phyloP scores from a whole-genome alignment of 768 basidiomycete genomes.

The Mycena capillaripes region DNA sequence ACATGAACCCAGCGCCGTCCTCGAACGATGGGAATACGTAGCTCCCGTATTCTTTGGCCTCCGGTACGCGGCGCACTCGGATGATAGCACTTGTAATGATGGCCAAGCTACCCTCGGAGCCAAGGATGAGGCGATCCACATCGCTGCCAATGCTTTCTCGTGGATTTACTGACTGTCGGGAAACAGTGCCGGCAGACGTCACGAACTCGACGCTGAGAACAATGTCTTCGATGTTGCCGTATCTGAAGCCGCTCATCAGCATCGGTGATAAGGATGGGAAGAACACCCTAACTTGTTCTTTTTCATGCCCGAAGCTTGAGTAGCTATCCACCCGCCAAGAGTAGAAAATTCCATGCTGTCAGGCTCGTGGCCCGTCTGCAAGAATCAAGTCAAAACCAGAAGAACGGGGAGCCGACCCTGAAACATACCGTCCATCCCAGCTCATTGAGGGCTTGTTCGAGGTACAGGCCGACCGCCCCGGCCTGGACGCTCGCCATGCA shows the following conservation, averaged over 20 bases:
- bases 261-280: too few species aligned
- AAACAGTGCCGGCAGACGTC: background rate
- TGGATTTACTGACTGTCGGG: background rate
- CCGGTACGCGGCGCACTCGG: background rate
- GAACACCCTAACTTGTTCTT: background rate
- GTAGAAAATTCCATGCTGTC: background rate
- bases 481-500: background rate
- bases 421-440: background rate
- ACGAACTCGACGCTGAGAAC: constrained; percentile 8
- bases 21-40: background rate
- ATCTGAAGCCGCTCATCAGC: background rate
- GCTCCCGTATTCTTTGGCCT: constrained; percentile 5
- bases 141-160: constrained; percentile 4
- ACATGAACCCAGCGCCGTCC: background rate
- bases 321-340: background rate
- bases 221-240: background rate
- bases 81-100: background rate
- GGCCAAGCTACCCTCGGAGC: background rate
- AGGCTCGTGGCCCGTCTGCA: background rate
- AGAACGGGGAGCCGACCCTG: background rate
- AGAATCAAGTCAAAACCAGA: background rate
- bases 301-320: constrained; percentile 2
- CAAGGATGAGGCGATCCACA: background rate
- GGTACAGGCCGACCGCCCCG: background rate
- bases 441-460: background rate